Conservation (phyloP, 768 basidiomycete species). For the Lactarius vividus region DNA sequence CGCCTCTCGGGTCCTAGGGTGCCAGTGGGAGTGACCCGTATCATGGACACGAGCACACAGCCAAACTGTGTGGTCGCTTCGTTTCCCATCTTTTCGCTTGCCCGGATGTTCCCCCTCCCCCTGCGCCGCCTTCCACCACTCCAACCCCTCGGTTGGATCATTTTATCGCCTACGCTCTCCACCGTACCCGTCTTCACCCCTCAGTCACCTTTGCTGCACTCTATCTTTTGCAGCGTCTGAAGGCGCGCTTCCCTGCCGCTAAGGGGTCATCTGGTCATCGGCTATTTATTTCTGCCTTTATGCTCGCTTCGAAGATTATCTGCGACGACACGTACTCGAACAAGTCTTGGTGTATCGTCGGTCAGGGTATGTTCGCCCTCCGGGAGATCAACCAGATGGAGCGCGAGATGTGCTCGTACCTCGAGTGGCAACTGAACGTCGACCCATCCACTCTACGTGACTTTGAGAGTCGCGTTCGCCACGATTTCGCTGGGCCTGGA, state of each 20-base stretch:
- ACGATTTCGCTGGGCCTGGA: constrained; percentile 55
- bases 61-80: constrained; percentile 70
- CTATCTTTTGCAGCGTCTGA: constrained; percentile 79
- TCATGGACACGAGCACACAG: constrained; percentile 75
- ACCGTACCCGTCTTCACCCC: constrained; percentile 64
- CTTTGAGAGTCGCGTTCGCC: constrained; percentile 58
- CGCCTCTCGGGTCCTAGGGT: background rate
- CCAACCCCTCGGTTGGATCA: constrained; percentile 54
- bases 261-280: constrained; percentile 88
- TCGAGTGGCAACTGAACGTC: constrained; percentile 89
- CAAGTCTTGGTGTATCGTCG: constrained; percentile 64
- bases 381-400: constrained; percentile 97
- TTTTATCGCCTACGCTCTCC: constrained; percentile 86
- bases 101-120: constrained; percentile 68
- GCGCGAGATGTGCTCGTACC: constrained; percentile 87
- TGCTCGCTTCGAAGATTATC: constrained; percentile 81
- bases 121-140: constrained; percentile 31
- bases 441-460: constrained; percentile 57
- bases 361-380: constrained; percentile 61
- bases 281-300: constrained; percentile 87
- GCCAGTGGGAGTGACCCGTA: constrained; percentile 45
- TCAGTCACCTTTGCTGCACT: constrained; percentile 60
- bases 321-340: constrained; percentile 71
- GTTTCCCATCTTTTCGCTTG: constrained; percentile 85
- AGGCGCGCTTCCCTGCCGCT: constrained; percentile 89